Evolutionary conservation across 1,139 yeast genomes (phyloP).

Genomic region (Pichia sp.): DNA sequence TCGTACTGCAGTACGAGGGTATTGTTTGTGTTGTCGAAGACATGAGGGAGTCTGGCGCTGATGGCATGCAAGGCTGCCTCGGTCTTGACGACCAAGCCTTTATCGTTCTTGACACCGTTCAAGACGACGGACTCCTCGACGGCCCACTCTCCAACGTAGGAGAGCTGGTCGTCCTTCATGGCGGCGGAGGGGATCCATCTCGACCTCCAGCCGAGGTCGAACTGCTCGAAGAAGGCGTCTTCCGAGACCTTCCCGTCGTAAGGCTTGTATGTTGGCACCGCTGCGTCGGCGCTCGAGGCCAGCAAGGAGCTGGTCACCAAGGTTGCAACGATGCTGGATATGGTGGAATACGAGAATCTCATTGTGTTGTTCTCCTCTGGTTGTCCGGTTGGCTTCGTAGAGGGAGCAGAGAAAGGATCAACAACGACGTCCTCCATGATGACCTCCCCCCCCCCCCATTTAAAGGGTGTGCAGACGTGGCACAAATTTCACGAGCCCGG

Average conservation of each 20-base stretch:
- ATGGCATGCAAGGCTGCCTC: constrained; percentile 81
- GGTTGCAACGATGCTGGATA: constrained; percentile 6
- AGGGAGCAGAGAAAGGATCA: too few relatives aligned
- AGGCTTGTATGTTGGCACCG: constrained; percentile 8
- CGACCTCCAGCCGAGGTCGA: constrained; percentile 42
- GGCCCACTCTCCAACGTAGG: constrained; percentile 71
- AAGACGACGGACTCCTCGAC: constrained; percentile 54
- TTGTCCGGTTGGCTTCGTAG: too few relatives aligned
- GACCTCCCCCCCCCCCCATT: too few relatives aligned
- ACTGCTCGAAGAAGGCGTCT: constrained; percentile 67
- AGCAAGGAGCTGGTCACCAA: background rate
- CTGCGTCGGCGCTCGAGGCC: background rate
- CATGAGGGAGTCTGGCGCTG: constrained; percentile 50
- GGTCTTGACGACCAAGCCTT: constrained; percentile 69
- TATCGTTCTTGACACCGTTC: constrained; percentile 59
- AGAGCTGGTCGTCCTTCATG: constrained; percentile 43
- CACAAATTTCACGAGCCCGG: constrained; percentile 8
- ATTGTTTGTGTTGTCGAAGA: constrained; percentile 51
- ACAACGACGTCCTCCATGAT: too few relatives aligned
- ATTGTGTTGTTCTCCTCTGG: constrained; percentile 1
- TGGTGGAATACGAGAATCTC: constrained; percentile 15
- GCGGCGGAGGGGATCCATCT: constrained; percentile 66
- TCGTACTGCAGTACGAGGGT: constrained; percentile 85
- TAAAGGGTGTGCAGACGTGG: background rate
- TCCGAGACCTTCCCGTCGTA: constrained; percentile 34